Evolutionary conservation across 371 early-diverging fungal species (phyloP), one percentile per base, ranked within the genome.

Genomic region (Enterospora canceri): DNA sequence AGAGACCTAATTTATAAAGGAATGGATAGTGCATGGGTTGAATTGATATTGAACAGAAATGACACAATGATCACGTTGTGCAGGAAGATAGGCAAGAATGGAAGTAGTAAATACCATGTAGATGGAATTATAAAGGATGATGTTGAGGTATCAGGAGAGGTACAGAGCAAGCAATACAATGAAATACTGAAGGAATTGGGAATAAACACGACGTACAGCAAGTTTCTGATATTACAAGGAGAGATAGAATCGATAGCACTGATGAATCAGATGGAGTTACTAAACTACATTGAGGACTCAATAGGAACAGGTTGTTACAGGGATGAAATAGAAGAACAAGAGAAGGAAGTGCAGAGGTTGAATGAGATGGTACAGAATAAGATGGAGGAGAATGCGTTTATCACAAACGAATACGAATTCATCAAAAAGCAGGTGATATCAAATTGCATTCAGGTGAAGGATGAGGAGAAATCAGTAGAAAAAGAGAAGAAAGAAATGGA

Each of bases 221-320:
- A 98, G 50, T 97, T 97, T 74, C 80, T 97, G 72, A 97, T 99
- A 70, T 79, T 96, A 53, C 98, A 88, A 85, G 99, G 99, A 57
- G 99, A 99, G 76, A 97, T 98, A 48, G 99, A 99, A 79, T 91
- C 88, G 1, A 98, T 99, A 70, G 85, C 96, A 1, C 85, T 89
- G 74, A 94, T 98, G 95, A 96, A 95, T 76, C 88, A 97, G 0
- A 93, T 93, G 75, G 93, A 94, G 58, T 79, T 98, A 55, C 83
- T 99, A 4, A 97, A 96, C 78, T 99, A 96, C 77, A 81, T 99
- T 35, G 99, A 99, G 76, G 97, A 98, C 79, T 95, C 97, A 56
- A 95, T 99, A 58, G 98, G 97, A 4, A 97, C 97, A 1, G 83
- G 86, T 1, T 78, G 83, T 51, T 94, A 89, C 77, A 90, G 92